Percentiles rank a stretch among this genome's conserved stretches.
Evolutionary conservation across 2,329 filamentous ascomycete species (phyloP).

Genomic region (Neofusicoccum umdonicola): DNA sequence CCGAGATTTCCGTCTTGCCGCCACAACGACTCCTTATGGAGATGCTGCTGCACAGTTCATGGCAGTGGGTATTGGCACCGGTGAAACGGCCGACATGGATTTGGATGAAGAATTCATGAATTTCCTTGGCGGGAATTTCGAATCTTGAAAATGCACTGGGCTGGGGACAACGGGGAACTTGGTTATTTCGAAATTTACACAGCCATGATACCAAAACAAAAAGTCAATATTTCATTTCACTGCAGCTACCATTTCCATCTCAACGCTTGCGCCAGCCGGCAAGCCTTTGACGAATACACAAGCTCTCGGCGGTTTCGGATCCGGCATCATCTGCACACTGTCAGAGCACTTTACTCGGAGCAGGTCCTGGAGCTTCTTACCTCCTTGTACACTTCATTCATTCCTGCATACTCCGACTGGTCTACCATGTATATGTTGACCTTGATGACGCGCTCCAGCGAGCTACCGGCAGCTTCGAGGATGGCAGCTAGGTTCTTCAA

Average conservation of each 20-base stretch:
- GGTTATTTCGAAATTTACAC: neutral
- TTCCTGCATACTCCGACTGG: slow-evolving; percentile 30
- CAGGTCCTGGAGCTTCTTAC: neutral
- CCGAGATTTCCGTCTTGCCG: neutral
- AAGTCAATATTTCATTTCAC: neutral
- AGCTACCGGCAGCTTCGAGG: slow-evolving; percentile 29
- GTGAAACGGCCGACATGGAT: slow-evolving; percentile 7
- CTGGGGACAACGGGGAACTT: neutral
- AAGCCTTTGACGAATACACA: slow-evolving; percentile 17
- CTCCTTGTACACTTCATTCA: slow-evolving; percentile 34
- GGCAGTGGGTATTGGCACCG: slow-evolving; percentile 1
- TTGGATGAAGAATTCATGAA: slow-evolving; percentile 9
- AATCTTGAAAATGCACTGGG: neutral
- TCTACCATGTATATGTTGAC: slow-evolving; percentile 31
- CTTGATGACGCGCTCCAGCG: slow-evolving; percentile 30
- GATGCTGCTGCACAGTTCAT: slow-evolving; percentile 10
- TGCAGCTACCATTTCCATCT: slow-evolving; percentile 17
- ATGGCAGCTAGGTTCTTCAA: slow-evolving; percentile 31
- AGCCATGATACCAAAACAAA: neutral
- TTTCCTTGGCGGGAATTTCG: slow-evolving; percentile 1
- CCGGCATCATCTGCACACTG: slow-evolving; percentile 12
- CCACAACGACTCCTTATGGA: slow-evolving; percentile 2
- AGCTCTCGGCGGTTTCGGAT: slow-evolving; percentile 17
- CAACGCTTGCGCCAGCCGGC: slow-evolving; percentile 13
- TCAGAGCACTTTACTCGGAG: neutral